Evolutionary conservation across 2,329 filamentous ascomycete species (phyloP).

Genomic region (Alternaria dauci): DNA sequence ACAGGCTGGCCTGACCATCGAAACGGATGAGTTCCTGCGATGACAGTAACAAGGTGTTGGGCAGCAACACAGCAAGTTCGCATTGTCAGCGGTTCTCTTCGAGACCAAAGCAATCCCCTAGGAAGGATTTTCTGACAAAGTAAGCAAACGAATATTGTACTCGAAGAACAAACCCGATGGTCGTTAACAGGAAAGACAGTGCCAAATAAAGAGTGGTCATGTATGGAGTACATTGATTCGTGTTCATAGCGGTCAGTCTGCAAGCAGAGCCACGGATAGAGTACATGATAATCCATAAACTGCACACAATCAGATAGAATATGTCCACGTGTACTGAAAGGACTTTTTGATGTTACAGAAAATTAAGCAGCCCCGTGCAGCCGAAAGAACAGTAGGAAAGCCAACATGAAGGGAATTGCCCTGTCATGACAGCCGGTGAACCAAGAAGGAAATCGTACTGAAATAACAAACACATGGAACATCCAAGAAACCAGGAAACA

Average conservation of each 20-base stretch:
- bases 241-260: not conserved
- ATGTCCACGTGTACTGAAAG: constrained; percentile 3
- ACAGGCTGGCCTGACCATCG: not conserved
- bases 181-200: not conserved
- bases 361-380: constrained; percentile 3
- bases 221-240: not conserved
- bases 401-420: constrained; percentile 4
- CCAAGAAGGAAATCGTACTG: not conserved
- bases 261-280: constrained; percentile 4
- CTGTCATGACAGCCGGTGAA: constrained; percentile 3
- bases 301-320: constrained; percentile 6
- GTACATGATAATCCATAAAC: constrained; percentile 11
- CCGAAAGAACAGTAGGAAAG: not conserved
- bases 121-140: not conserved
- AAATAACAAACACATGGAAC: constrained; percentile 6
- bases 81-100: not conserved
- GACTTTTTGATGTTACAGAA: constrained; percentile 7
- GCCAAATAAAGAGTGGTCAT: not conserved
- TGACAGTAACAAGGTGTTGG: not conserved
- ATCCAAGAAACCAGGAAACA: constrained; percentile 9
- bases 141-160: not conserved
- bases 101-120: not conserved
- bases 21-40: not conserved
- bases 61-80: not conserved
- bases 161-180: not conserved